Conservation (phyloP, 2,329 filamentous ascomycete genomes). For the Fusarium chuoi region DNA sequence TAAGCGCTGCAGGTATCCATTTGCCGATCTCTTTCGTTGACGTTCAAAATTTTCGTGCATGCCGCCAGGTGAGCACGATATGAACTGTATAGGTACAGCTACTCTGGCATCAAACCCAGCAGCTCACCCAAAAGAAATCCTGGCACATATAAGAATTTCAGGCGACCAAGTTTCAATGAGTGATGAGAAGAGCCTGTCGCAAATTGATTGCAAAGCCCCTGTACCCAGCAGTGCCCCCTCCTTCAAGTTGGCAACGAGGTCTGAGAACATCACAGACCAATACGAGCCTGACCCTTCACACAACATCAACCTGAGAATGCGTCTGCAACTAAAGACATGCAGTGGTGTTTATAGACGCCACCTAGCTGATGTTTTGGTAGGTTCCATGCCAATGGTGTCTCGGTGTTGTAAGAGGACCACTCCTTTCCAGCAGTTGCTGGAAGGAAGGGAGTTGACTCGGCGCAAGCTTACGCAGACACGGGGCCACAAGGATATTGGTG, state of each 20-base stretch:
- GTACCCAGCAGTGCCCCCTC: neutral
- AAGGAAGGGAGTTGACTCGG: neutral
- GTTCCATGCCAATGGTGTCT: conserved; percentile 17
- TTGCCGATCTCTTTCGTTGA: conserved; percentile 5
- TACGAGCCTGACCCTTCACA: neutral
- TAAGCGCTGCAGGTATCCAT: neutral
- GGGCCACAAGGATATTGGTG: neutral
- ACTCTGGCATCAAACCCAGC: neutral
- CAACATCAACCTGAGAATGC: conserved; percentile 3
- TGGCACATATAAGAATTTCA: neutral
- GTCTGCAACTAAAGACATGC: conserved; percentile 22
- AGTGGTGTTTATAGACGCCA: conserved; percentile 1
- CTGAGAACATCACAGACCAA: conserved; percentile 6
- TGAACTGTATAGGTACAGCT: neutral
- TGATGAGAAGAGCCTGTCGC: conserved; percentile 1
- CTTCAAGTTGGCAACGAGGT: conserved; percentile 5
- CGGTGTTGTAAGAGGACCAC: neutral
- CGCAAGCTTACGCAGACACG: neutral
- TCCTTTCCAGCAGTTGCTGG: neutral
- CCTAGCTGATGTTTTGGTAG: conserved; percentile 16
- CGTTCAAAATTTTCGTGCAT: conserved; percentile 1
- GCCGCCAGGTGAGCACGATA: neutral
- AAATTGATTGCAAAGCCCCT: conserved; percentile 5
- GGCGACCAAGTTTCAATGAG: neutral
- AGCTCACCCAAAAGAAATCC: neutral